A percentile compares a stretch with the other conserved stretches of the same genome.
Evolutionary conservation across 352 stramenopile species (phyloP).

Genomic region (Phytopythium helicoides): DNA sequence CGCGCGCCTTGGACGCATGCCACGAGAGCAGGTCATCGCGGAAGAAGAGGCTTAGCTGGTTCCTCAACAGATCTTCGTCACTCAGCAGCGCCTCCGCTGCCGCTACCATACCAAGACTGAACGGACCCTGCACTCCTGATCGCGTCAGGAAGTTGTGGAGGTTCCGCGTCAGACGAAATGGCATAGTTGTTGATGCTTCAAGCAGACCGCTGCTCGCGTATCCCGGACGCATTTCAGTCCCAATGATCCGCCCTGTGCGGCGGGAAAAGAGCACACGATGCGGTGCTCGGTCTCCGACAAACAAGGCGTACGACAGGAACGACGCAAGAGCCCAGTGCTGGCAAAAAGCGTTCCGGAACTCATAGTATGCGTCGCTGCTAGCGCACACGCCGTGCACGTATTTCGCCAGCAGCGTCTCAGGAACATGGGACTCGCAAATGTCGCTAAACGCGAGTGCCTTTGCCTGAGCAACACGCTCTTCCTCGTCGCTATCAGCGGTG

Average conservation of each 20-base stretch:
- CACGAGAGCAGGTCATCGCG: slow-evolving; percentile 86
- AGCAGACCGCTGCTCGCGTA: slow-evolving; percentile 85
- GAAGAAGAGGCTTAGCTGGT: slow-evolving; percentile 89
- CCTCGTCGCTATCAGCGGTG: slow-evolving; percentile 46
- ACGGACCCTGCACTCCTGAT: slow-evolving; percentile 79
- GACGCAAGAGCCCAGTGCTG: slow-evolving; percentile 84
- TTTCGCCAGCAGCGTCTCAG: slow-evolving; percentile 82
- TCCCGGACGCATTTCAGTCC: slow-evolving; percentile 77
- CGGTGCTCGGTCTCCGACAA: slow-evolving; percentile 81
- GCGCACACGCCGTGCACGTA: slow-evolving; percentile 78
- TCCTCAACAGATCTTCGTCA: slow-evolving; percentile 81
- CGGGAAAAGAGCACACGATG: slow-evolving; percentile 83
- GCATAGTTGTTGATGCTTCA: slow-evolving; percentile 78
- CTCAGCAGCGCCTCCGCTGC: slow-evolving; percentile 79
- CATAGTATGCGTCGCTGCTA: slow-evolving; percentile 78
- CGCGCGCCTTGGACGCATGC: slow-evolving; percentile 84
- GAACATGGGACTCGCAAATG: slow-evolving; percentile 77
- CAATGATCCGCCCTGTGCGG: slow-evolving; percentile 76
- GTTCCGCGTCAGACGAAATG: slow-evolving; percentile 89
- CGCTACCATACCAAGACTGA: slow-evolving; percentile 81
- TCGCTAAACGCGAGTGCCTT: slow-evolving; percentile 75
- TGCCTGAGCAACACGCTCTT: slow-evolving; percentile 55
- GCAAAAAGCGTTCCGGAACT: slow-evolving; percentile 86
- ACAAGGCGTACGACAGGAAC: slow-evolving; percentile 83
- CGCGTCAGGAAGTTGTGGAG: slow-evolving; percentile 87